These are phyloP conservation scores for Geotrichum macrosporum DNA, from an alignment of 1,139 yeast genomes.

Conservation along the genomic window DNA sequence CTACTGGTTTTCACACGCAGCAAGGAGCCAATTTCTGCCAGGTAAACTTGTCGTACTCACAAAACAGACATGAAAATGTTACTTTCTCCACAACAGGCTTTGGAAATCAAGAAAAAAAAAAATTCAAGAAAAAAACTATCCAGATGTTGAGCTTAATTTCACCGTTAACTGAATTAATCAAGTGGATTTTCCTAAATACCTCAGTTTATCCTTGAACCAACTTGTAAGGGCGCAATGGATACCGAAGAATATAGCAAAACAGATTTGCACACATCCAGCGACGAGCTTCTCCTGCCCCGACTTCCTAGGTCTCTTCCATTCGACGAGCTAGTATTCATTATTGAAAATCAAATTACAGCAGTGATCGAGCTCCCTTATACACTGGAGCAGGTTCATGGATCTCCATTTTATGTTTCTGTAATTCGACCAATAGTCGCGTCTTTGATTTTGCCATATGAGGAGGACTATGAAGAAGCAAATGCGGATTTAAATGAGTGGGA, in stretches of 20 bases:
- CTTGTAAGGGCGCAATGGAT: slow-evolving; percentile 4
- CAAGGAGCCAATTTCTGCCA: too few species aligned
- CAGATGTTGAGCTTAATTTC: too few species aligned
- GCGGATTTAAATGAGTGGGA: background rate
- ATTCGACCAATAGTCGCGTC: slow-evolving; percentile 21
- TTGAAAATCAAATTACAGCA: slow-evolving; percentile 19
- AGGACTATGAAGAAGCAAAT: slow-evolving; percentile 2
- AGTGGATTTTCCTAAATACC: too few species aligned
- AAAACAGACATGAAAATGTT: too few species aligned
- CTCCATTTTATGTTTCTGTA: slow-evolving; percentile 14
- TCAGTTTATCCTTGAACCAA: too few species aligned
- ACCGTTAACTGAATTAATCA: too few species aligned
- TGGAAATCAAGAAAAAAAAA: too few species aligned
- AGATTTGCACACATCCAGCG: slow-evolving; percentile 6
- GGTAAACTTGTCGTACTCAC: too few species aligned
- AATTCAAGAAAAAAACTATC: too few species aligned
- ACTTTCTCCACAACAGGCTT: too few species aligned
- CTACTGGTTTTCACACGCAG: too few species aligned
- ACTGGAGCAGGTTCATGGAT: slow-evolving; percentile 14
- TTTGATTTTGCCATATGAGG: slow-evolving; percentile 14
- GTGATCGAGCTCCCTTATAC: slow-evolving; percentile 18
- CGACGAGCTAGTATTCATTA: slow-evolving; percentile 19
- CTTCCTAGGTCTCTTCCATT: slow-evolving; percentile 18
- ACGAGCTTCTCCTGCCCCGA: slow-evolving; percentile 17
- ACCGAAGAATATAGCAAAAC: slow-evolving; percentile 5